These are phyloP conservation scores for Aspergillus coremiiformis DNA, from an alignment of 495 filamentous ascomycete species.

Conservation along the genomic window DNA sequence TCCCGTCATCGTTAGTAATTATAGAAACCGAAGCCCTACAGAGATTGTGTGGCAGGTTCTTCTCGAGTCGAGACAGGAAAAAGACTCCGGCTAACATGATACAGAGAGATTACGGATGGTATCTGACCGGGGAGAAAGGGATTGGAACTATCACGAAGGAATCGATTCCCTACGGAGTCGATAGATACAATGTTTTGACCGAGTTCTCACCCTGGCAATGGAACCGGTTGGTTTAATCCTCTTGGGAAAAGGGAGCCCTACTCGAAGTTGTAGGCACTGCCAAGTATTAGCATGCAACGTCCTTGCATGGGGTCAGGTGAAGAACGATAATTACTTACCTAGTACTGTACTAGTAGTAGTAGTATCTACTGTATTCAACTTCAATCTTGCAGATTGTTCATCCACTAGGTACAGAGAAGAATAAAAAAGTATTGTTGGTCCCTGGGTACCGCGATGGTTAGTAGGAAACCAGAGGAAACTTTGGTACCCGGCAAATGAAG, in stretches of 20 bases:
- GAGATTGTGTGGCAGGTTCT: background rate
- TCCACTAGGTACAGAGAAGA: no score
- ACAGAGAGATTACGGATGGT: no score
- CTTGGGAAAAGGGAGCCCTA: no score
- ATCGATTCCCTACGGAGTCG: background rate
- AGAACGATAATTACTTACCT: background rate
- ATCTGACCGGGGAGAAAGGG: no score
- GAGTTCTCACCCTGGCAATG: background rate
- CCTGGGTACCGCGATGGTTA: no score
- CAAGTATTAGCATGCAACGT: background rate
- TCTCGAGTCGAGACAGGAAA: background rate
- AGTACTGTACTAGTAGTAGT: background rate
- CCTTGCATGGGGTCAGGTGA: background rate
- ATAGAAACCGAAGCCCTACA: background rate
- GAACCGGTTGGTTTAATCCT: no score
- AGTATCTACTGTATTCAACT: no score
- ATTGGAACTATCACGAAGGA: background rate
- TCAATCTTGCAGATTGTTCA: no score
- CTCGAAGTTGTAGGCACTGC: no score
- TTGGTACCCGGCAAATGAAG: background rate
- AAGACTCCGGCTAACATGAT: no score
- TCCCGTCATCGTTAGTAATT: background rate
- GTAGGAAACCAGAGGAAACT: background rate
- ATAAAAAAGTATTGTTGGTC: no score
- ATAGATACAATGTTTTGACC: background rate